phyloP scores from a whole-genome alignment of 345 rosid genomes.

The Angophora floribunda region DNA sequence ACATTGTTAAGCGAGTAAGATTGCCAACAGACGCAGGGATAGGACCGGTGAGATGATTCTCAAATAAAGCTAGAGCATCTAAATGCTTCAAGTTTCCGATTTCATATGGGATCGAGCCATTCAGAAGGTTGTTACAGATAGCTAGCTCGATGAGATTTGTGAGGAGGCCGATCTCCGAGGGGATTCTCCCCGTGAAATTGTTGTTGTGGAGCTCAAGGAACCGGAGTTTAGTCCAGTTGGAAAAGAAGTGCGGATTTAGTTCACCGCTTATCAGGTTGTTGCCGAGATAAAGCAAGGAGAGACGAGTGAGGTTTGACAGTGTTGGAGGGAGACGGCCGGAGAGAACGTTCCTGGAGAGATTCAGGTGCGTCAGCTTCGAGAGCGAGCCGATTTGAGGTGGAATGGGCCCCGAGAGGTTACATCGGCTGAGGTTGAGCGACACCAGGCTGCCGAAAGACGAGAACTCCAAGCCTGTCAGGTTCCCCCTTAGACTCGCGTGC shows the following conservation, averaged over 20 bases:
- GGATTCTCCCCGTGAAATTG: not conserved
- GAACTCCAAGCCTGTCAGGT: not conserved
- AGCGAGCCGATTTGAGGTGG: not conserved
- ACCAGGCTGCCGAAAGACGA: not conserved
- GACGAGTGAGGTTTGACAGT: not conserved
- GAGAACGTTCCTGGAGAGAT: not conserved
- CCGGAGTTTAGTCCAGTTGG: not conserved
- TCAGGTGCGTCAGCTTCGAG: not conserved
- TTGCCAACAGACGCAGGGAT: not conserved
- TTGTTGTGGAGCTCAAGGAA: not conserved
- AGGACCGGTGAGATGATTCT: not conserved
- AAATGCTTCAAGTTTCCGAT: not conserved
- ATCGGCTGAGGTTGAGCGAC: not conserved
- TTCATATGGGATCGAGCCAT: not conserved
- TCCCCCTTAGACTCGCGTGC: fast-evolving
- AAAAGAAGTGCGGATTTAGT: not conserved
- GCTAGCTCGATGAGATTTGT: not conserved
- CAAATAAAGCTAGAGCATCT: not conserved
- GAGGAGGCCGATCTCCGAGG: not conserved
- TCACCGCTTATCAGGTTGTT: not conserved
- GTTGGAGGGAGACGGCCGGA: not conserved
- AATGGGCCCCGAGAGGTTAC: not conserved
- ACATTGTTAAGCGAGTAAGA: not conserved
- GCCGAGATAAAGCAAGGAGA: not conserved
- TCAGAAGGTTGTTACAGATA: not conserved